phyloP scores from a whole-genome alignment of 768 basidiomycete species.

The Gymnopilus junonius region DNA sequence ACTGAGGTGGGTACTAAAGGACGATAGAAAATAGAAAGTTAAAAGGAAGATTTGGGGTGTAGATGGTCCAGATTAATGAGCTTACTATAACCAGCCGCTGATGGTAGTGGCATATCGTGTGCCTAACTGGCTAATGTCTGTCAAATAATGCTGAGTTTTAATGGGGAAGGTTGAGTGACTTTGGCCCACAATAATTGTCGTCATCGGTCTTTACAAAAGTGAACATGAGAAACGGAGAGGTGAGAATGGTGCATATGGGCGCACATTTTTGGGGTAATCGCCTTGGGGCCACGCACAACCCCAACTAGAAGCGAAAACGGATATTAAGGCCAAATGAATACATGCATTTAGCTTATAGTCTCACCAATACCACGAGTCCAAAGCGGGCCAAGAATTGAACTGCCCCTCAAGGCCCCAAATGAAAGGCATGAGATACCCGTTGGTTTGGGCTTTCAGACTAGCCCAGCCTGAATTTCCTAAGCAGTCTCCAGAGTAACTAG shows the following conservation, averaged over 20 bases:
- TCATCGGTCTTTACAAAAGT: conserved; percentile 39
- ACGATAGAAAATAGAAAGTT: background rate
- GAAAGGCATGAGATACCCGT: conserved; percentile 56
- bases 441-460: conserved; percentile 49
- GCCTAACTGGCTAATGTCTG: conserved; percentile 50
- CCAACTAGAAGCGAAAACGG: conserved; percentile 41
- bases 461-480: conserved; percentile 58
- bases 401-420: conserved; percentile 56
- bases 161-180: background rate
- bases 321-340: background rate
- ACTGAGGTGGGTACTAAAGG: conserved; percentile 50
- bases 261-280: conserved; percentile 44
- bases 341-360: conserved; percentile 14
- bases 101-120: conserved; percentile 48
- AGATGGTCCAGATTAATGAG: background rate
- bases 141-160: background rate
- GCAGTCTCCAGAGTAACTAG: conserved; percentile 64
- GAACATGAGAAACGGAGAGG: background rate
- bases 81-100: conserved; percentile 53
- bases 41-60: background rate
- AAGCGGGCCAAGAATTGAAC: conserved; percentile 48
- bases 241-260: conserved; percentile 10
- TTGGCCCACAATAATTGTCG: conserved; percentile 49
- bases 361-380: conserved; percentile 56
- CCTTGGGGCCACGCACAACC: conserved; percentile 67